A percentile compares a stretch with the other conserved stretches of the same genome.
phyloP scores from a whole-genome alignment of 2,329 filamentous ascomycete genomes.

The Leptosphaerulina australis region DNA sequence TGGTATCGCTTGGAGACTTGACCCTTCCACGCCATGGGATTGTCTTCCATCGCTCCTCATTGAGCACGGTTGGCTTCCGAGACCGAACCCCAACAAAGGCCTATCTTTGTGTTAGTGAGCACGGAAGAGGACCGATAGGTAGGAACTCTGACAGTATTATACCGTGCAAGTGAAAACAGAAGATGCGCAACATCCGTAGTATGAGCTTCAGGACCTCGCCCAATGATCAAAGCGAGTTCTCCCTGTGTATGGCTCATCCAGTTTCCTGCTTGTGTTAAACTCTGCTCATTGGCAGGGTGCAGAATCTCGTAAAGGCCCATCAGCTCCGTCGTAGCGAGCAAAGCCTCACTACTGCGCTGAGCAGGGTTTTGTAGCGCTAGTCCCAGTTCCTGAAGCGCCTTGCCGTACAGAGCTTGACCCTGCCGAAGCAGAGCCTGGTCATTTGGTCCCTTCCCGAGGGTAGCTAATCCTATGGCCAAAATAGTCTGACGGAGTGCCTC shows the following conservation, averaged over 20 bases:
- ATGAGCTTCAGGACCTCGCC: conserved; percentile 27
- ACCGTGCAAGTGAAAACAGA: conserved; percentile 34
- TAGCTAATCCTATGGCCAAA: conserved; percentile 34
- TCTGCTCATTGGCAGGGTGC: conserved; percentile 34
- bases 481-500: conserved; percentile 33
- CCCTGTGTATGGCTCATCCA: conserved; percentile 41
- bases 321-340: conserved; percentile 33
- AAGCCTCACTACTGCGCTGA: conserved; percentile 27
- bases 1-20: conserved; percentile 43
- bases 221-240: conserved; percentile 32
- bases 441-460: conserved; percentile 26
- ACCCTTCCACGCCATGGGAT: conserved; percentile 42
- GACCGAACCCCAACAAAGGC: conserved; percentile 45
- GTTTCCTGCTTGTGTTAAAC: conserved; percentile 29
- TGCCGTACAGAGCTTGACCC: conserved; percentile 34
- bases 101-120: conserved; percentile 4
- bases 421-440: conserved; percentile 26
- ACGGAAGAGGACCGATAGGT: no score
- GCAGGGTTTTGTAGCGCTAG: conserved; percentile 25
- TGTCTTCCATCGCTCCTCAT: conserved; percentile 43
- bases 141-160: conserved; percentile 9
- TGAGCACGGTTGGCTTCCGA: conserved; percentile 39
- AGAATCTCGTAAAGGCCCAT: conserved; percentile 27
- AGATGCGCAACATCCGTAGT: conserved; percentile 24
- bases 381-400: conserved; percentile 32